Percentiles rank a stretch among this genome's conserved stretches.
Conservation (phyloP, 352 stramenopile species). For the Phytophthora tentaculata region DNA sequence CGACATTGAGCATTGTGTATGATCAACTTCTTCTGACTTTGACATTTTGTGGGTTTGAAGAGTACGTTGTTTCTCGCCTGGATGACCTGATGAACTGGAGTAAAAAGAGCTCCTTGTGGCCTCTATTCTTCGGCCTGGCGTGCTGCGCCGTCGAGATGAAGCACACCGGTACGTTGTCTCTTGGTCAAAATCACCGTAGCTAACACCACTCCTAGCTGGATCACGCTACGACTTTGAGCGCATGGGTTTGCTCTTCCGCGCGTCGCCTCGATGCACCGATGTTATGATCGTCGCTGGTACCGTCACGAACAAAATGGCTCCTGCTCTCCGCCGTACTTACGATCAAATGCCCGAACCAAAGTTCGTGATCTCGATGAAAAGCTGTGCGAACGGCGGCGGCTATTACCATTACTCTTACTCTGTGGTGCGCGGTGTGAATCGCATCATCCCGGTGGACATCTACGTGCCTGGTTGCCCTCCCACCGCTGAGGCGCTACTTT, state of each 20-base stretch:
- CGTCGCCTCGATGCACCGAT: slow-evolving; percentile 95
- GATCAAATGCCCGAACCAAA: slow-evolving; percentile 99
- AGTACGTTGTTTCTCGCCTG: slow-evolving; percentile 96
- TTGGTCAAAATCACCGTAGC: background rate
- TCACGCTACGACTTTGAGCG: slow-evolving; percentile 98
- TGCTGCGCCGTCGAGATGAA: slow-evolving; percentile 99
- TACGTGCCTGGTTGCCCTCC: slow-evolving; percentile 99
- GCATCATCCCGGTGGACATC: slow-evolving; percentile 98
- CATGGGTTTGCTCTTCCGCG: slow-evolving; percentile 99
- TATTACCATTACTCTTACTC: slow-evolving; percentile 98
- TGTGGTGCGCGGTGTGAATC: slow-evolving; percentile 97
- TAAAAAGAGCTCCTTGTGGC: slow-evolving; percentile 94
- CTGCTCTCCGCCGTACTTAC: slow-evolving; percentile 96
- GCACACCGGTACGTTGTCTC: slow-evolving; percentile 56
- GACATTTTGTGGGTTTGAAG: slow-evolving; percentile 37
- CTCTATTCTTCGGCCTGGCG: slow-evolving; percentile 98
- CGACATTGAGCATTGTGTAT: background rate
- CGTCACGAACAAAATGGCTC: slow-evolving; percentile 99
- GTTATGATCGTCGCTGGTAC: slow-evolving; percentile 99
- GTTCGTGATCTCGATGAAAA: slow-evolving; percentile 99
- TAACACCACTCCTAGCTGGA: background rate
- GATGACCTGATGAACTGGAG: slow-evolving; percentile 99
- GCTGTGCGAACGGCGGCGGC: slow-evolving; percentile 96
- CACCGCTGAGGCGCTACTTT: slow-evolving; percentile 98
- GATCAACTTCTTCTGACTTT: too few species aligned